Conservation (phyloP, 1,284 basidiomycete genomes). For the Cystobasidium sp. region DNA sequence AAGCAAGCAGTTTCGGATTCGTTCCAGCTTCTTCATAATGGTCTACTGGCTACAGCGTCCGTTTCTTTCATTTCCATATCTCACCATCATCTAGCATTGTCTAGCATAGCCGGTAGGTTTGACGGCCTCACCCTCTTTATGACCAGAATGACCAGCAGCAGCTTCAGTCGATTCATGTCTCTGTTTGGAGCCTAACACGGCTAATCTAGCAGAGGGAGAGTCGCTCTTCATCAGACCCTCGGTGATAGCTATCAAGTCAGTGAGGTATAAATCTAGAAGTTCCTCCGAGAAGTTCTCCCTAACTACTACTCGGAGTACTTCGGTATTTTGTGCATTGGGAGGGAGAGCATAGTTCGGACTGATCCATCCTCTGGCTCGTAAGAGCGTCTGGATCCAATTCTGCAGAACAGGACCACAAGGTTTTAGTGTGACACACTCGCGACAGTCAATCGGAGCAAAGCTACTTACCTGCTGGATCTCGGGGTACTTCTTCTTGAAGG, state of each 20-base stretch:
- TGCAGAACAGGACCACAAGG: constrained; percentile 66
- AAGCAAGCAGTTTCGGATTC: not conserved
- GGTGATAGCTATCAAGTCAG: constrained; percentile 23
- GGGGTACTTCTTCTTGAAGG: constrained; percentile 71
- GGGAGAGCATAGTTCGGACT: constrained; percentile 66
- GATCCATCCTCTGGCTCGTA: constrained; percentile 79
- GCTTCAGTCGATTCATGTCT: constrained; percentile 18
- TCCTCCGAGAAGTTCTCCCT: constrained; percentile 40
- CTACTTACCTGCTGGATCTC: constrained; percentile 55
- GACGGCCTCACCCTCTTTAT: constrained; percentile 28
- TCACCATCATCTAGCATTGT: constrained; percentile 17
- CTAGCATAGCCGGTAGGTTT: constrained; percentile 37
- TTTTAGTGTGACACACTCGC: constrained; percentile 8
- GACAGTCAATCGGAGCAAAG: constrained; percentile 26
- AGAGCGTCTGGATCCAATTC: constrained; percentile 82
- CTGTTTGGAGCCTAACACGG: constrained; percentile 24
- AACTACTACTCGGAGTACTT: constrained; percentile 31
- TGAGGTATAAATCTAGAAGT: constrained; percentile 34
- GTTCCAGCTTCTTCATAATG: not conserved
- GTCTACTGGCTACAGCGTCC: constrained; percentile 5
- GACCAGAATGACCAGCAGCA: constrained; percentile 21
- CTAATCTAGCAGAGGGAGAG: constrained; percentile 12
- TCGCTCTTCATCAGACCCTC: constrained; percentile 32
- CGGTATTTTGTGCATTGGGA: constrained; percentile 64
- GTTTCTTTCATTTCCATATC: not conserved